Evolutionary conservation across 148 eudicot species (phyloP).

Genomic region (Polygonum aviculare): DNA sequence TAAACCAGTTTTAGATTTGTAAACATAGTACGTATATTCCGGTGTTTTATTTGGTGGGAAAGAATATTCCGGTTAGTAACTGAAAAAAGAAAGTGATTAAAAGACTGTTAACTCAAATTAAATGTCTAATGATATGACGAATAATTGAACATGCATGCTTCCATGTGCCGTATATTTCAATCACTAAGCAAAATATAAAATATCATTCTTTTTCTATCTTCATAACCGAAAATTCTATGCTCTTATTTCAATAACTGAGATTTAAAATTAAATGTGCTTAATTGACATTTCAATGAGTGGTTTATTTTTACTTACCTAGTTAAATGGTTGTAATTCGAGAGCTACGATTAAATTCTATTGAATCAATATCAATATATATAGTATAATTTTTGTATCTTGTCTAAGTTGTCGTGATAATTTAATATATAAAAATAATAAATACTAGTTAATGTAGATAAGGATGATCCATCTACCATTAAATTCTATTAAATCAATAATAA

Average conservation of each 20-base stretch:
- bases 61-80: not conserved
- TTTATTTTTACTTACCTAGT: no score
- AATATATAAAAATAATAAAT: no score
- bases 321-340: no score
- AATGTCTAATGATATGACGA: not conserved
- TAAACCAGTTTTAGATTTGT: no score
- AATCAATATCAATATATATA: no score
- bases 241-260: not conserved
- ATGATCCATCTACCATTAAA: not conserved
- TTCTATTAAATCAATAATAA: no score
- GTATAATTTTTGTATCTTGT: no score
- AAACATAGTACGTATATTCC: not conserved
- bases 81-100: not conserved
- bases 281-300: no score
- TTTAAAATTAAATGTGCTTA: no score
- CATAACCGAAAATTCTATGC: not conserved
- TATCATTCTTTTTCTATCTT: no score
- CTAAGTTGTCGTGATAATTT: no score
- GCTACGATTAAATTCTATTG: no score
- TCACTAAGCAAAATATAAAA: not conserved
- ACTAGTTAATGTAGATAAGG: not conserved
- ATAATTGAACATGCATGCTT: not conserved
- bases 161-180: not conserved
- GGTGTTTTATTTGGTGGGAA: not conserved
- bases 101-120: not conserved